Evolutionary conservation across 1,139 yeast species (phyloP), one percentile per base, ranked within the genome.

Genomic region (Geotrichum phurueaensis): DNA sequence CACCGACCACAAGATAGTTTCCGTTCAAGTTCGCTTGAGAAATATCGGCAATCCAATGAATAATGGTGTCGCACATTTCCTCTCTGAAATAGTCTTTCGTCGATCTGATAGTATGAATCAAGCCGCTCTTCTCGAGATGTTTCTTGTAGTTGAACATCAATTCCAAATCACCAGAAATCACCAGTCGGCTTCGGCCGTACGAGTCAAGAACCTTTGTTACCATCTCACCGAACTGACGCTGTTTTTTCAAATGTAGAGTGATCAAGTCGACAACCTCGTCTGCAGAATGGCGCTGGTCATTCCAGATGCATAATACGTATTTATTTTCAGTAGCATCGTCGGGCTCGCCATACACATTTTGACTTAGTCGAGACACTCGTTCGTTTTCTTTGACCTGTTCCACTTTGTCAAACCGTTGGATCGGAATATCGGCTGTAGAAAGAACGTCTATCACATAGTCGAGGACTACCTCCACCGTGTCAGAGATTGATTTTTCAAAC

Each of bases 391-490:
- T 55, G 20, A 72, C 67, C 53, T 71, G 68, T 9, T 63, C 65
- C 22, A 67, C 64, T 31, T 63, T 64, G 49, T 60, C 64, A 65
- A 65, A 71, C 59, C 64, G 68, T 66, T 67, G 75, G 67, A 71
- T 63, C 71, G 75, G 67, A 77, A 79, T 50, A 77, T 74, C 68
- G 75, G 83, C 51, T 77, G 75, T 57, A 70, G 71, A 70, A 67
- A 88, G 80, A 1, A 89, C 87, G 70, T 92, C 97, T 48, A 92
- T 81, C 10, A 87, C 79, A 69, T 81, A 91, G 74, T 94, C 97
- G 48, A 91, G 73, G 0, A 84, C 76, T 0, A 79, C 75, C 58
- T 81, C 83, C 6, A 90, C 72, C 0, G 89, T 81, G 9, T 62
- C 63, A 51, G 64, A 56, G 3, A 75, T 65, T 15, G 73, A 63